Conservation (phyloP, 768 basidiomycete genomes). For the Leccinum subgranulosum region DNA sequence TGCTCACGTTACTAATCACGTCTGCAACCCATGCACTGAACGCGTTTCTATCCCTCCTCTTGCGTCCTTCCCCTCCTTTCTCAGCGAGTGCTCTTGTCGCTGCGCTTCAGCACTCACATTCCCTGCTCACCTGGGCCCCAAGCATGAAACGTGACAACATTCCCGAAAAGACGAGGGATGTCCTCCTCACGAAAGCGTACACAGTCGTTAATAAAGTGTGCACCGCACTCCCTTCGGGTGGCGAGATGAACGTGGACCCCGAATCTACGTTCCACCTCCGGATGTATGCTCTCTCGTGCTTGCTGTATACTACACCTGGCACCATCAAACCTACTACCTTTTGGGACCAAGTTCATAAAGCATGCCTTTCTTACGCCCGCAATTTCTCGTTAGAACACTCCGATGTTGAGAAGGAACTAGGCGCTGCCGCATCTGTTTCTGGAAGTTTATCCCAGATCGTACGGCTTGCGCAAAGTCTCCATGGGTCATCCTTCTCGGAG, state of each 20-base stretch:
- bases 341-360: constrained; percentile 66
- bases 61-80: constrained; percentile 17
- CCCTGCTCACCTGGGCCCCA: constrained; percentile 54
- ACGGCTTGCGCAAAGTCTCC: constrained; percentile 33
- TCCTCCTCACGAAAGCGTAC: constrained; percentile 59
- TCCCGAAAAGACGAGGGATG: constrained; percentile 53
- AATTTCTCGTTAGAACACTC: constrained; percentile 15
- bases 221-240: constrained; percentile 29
- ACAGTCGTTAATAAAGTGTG: constrained; percentile 42
- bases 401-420: constrained; percentile 26
- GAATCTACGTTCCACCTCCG: constrained; percentile 37
- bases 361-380: constrained; percentile 36
- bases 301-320: constrained; percentile 48
- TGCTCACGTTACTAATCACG: constrained; percentile 56
- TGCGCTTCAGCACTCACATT: constrained; percentile 30
- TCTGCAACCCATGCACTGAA: constrained; percentile 56
- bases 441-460: constrained; percentile 44
- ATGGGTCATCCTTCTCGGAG: constrained; percentile 41
- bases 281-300: constrained; percentile 43
- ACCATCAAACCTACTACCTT: constrained; percentile 50
- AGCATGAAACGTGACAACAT: constrained; percentile 33
- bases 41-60: constrained; percentile 33
- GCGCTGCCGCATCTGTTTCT: constrained; percentile 36
- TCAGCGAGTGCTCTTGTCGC: constrained; percentile 25
- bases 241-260: constrained; percentile 9